Evolutionary conservation across 352 stramenopile genomes (phyloP).

Genomic region (Pythium biforme): DNA sequence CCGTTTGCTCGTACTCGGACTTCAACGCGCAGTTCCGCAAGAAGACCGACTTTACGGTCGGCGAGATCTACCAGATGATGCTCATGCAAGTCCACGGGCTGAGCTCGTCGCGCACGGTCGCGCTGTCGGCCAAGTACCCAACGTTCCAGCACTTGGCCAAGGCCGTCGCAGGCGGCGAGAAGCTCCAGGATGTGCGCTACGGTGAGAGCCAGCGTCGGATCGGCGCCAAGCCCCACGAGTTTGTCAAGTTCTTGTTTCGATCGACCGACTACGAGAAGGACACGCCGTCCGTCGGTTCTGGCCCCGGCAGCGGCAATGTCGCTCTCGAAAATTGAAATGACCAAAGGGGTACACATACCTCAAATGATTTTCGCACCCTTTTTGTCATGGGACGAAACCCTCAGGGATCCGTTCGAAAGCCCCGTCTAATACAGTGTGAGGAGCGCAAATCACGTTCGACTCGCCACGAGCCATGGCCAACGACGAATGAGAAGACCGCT

Average conservation of each 20-base stretch:
- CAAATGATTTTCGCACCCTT: neutral
- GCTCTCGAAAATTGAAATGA: neutral
- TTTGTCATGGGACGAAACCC: neutral
- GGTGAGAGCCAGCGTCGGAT: slow-evolving; percentile 25
- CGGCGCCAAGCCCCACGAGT: slow-evolving; percentile 20
- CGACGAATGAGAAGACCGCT: too few relatives aligned
- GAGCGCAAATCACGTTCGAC: too few relatives aligned
- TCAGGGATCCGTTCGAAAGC: too few relatives aligned
- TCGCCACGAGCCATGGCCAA: too few relatives aligned
- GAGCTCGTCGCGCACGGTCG: slow-evolving; percentile 51
- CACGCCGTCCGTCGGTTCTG: slow-evolving; percentile 4
- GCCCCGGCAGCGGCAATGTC: too few relatives aligned
- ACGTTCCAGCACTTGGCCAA: slow-evolving; percentile 52
- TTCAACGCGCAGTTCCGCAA: slow-evolving; percentile 83
- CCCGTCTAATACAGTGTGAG: too few relatives aligned
- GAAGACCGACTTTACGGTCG: slow-evolving; percentile 63
- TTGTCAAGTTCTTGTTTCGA: slow-evolving; percentile 17
- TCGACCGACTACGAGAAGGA: slow-evolving; percentile 26
- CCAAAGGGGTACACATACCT: neutral
- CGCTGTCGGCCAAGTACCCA: slow-evolving; percentile 36
- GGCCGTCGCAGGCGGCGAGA: slow-evolving; percentile 28
- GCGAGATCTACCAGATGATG: slow-evolving; percentile 84
- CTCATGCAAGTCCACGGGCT: slow-evolving; percentile 71
- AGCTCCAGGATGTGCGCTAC: slow-evolving; percentile 26
- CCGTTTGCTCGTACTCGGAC: slow-evolving; percentile 41